Base-by-base conservation (phyloP, 2,329 filamentous ascomycete genomes). In the Teratosphaeria zuluensis region DNA sequence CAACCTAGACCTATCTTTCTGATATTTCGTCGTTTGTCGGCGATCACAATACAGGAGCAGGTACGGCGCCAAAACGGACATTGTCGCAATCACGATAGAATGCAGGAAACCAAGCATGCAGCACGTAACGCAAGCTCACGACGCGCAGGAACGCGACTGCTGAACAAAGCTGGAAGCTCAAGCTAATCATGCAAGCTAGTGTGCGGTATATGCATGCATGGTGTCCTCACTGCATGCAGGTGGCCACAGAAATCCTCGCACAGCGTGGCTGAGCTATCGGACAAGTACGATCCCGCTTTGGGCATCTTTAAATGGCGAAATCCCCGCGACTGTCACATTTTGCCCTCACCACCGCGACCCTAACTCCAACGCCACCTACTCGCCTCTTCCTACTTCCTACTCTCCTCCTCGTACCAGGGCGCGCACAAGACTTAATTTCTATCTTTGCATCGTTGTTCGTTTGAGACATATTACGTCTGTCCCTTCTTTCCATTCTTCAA, bases 391-490 rank as follows among this genome's bases (percentile, higher is more conserved):
- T 61, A 56, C 58, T 58, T 59, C 58, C 64, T 59, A 58, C 63
- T 60, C 59, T 58, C 54, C 60, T 56, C 62, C 53, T 51, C 31
- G 35, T 16, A 42, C 42, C 35, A 61, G 63, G 59, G 59, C 59
- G 63, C 65, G 61, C 63, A 62, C 0, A 61, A 51, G 61, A 59
- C 62, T 63, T 66, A 69, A 63, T 66, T 21, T 61, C 65, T 59
- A 64, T 68, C 66, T 61, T 69, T 66, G 57, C 61, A 56, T 61
- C 51, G 48, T 54, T 54, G 58, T 56, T 31, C 9, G 28, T 64
- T 60, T 61, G 59, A 64, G 60, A 66, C 64, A 67, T 58, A 66
- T 66, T 62, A 67, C 66, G 63, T 69, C 62, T 61, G 61, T 66
- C 59, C 54, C 55, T 58, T 62, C 8, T 42, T 63, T 60, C 59